phyloP scores from a whole-genome alignment of 1,284 basidiomycete species.

The Cryptococcus sp. region DNA sequence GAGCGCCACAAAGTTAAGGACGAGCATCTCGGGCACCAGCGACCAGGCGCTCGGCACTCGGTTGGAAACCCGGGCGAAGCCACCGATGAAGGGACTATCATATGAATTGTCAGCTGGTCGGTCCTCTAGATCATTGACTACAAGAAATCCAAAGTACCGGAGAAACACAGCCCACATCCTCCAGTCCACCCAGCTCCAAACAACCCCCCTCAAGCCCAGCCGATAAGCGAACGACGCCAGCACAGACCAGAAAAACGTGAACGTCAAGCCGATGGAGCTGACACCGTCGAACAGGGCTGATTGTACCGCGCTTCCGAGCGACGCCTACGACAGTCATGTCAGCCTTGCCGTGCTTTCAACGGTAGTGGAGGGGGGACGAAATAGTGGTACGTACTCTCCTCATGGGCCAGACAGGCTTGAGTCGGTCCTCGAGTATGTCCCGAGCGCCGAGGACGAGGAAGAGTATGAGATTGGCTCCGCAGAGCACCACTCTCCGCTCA shows the following conservation, averaged over 20 bases:
- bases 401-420: constrained; percentile 33
- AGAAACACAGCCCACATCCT: constrained; percentile 14
- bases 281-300: constrained; percentile 6
- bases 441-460: constrained; percentile 23
- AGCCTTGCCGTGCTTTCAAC: neutral
- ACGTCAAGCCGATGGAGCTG: constrained; percentile 3
- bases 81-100: constrained; percentile 38
- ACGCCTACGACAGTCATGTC: constrained; percentile 1
- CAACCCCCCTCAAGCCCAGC: constrained; percentile 8
- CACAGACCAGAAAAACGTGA: constrained; percentile 12
- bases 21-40: constrained; percentile 26
- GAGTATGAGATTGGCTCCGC: constrained; percentile 28
- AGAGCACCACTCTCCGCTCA: constrained; percentile 44
- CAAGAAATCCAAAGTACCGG: no score
- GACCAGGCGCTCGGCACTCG: constrained; percentile 23
- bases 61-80: constrained; percentile 32
- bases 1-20: constrained; percentile 25
- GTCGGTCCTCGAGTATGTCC: constrained; percentile 25
- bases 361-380: neutral
- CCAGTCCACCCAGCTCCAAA: constrained; percentile 20
- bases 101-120: constrained; percentile 3
- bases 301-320: constrained; percentile 11
- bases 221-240: constrained; percentile 10
- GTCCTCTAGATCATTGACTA: no score
- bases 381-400: constrained; percentile 20